Conservation (phyloP, 495 filamentous ascomycete species). For the Penicillium soppii region DNA sequence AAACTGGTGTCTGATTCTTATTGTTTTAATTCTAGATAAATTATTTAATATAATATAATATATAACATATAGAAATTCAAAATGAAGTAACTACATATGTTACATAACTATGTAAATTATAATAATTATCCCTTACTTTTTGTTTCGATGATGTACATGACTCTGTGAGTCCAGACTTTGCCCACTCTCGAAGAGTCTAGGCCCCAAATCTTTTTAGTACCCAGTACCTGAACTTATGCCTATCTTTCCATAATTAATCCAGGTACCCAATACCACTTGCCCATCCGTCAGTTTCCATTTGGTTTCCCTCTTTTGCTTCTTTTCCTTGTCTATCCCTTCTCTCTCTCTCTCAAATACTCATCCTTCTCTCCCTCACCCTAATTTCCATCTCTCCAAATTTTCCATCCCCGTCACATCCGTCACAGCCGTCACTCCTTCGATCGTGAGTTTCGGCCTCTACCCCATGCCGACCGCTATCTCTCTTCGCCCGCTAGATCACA, state of each 20-base stretch:
- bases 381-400: slow-evolving; percentile 5
- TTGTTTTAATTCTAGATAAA: background rate
- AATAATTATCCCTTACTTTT: slow-evolving; percentile 8
- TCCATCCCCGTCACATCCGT: background rate
- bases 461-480: slow-evolving; percentile 18
- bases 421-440: no score
- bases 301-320: slow-evolving; percentile 12
- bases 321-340: slow-evolving; percentile 11
- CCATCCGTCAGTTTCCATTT: slow-evolving; percentile 19
- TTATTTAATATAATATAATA: background rate
- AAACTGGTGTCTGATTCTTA: no score
- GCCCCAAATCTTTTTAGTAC: slow-evolving; percentile 11
- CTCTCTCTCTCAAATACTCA: slow-evolving; percentile 6
- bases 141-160: slow-evolving; percentile 27
- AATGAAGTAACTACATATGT: background rate
- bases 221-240: slow-evolving; percentile 11
- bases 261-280: slow-evolving; percentile 21
- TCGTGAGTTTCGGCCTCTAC: slow-evolving; percentile 2
- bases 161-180: slow-evolving; percentile 24
- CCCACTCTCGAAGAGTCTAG: slow-evolving; percentile 15
- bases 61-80: no score
- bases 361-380: slow-evolving; percentile 4
- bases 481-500: slow-evolving; percentile 17
- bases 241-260: background rate
- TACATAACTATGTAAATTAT: no score